phyloP scores from a whole-genome alignment of 2,329 filamentous ascomycete species.

The Diaporthe velutina region DNA sequence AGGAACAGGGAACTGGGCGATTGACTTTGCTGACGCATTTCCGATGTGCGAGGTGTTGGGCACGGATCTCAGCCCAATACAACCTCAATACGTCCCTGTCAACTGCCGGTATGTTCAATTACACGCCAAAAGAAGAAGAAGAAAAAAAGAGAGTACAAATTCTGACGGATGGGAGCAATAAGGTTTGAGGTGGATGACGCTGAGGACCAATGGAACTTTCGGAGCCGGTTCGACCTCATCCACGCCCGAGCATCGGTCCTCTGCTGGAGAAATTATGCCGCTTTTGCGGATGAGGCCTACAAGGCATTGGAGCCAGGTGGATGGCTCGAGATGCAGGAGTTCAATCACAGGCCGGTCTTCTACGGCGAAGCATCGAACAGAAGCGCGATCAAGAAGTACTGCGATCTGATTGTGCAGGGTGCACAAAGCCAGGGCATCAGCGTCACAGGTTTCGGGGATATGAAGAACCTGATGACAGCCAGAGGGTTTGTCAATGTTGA shows the following conservation, averaged over 20 bases:
- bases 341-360: constrained; percentile 37
- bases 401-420: constrained; percentile 39
- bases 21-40: constrained; percentile 43
- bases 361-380: constrained; percentile 40
- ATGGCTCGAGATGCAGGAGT: constrained; percentile 44
- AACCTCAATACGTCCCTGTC: constrained; percentile 44
- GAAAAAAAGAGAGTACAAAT: too few relatives aligned
- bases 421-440: constrained; percentile 13
- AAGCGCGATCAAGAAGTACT: constrained; percentile 42
- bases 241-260: constrained; percentile 41
- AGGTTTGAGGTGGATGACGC: constrained; percentile 47
- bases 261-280: constrained; percentile 37
- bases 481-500: constrained; percentile 45
- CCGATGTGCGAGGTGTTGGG: constrained; percentile 43
- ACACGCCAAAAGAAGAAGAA: too few relatives aligned
- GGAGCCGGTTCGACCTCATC: constrained; percentile 43
- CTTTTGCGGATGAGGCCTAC: constrained; percentile 37
- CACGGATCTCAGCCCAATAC: constrained; percentile 45
- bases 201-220: constrained; percentile 43
- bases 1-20: constrained; percentile 46
- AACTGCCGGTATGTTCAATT: constrained; percentile 40
- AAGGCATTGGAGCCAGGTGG: constrained; percentile 43
- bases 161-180: constrained; percentile 44
- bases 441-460: constrained; percentile 4
- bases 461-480: neutral